Base-by-base conservation (phyloP, 805 yeast species). In the Starmerella apicola region DNA sequence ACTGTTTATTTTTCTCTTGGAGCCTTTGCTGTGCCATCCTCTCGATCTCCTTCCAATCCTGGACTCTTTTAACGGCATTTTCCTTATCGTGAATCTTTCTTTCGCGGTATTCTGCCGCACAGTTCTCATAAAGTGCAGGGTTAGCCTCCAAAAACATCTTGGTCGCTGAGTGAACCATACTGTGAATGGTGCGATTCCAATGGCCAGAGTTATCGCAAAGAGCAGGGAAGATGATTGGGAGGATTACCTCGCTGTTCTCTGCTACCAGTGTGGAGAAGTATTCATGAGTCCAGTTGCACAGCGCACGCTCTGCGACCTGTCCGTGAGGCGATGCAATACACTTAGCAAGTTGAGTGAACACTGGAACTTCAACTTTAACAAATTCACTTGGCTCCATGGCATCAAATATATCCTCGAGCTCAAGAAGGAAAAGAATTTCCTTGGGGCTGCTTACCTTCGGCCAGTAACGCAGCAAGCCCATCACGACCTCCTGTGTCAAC, bases 301-400 rank as follows among this genome's bases (percentile, higher is more conserved):
- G 71, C 2, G 91, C 95, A 51, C 93, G 84, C 62, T 91, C 98
- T 42, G 93, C 81, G 20, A 91, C 95, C 68, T 91, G 98, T 67
- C 91, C 93, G 64, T 91, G 97, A 21, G 95, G 83, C 2, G 94
- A 81, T 21, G 94, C 72, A 29, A 91, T 86, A 63, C 97, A 88
- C 61, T 81, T 84, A 37, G 95, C 81, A 49, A 91, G 70, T 63
- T 91, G 98, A 23, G 88, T 93, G 62, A 86, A 86, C 35, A 91
- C 65, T 3, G 97, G 97, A 2, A 85, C 81, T 61, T 86, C 93
- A 48, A 91, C 82, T 62, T 84, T 83, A 49, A 76, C 73, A 58
- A 91, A 91, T 62, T 91, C 97, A 42, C 72, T 66, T 12, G 96
- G 94, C 61, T 88, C 96, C 68, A 88, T 84, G 22, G 84, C 91